Evolutionary conservation across 306 rosid genomes (phyloP), one percentile per base, ranked within the genome.

Genomic region (Malus sieversii): DNA sequence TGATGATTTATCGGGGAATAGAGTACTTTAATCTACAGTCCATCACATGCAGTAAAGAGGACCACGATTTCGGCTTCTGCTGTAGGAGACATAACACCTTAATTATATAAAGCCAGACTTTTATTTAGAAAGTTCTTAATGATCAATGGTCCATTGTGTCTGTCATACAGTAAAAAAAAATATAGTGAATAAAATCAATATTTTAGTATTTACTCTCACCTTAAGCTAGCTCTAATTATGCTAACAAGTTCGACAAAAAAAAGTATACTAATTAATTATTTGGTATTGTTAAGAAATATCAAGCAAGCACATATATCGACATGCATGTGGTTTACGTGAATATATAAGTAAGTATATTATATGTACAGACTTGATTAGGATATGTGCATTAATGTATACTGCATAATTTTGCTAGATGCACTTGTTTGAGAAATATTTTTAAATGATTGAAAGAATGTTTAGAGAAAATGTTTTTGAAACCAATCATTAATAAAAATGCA

Each of bases 81-180:
- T 29, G 7, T 27, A 46, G 55, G 52, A 55, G 75, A 51, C 81
- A 51, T 5, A 53, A 52, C 65, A 69, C 22, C 45, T 38, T 38
- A 38, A 38, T 38, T 69, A 23, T 8, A 73, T 42, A 45, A 76
- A 65, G 66, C 70, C 42, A 46, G 66, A 25, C 71, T 71, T 78
- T 73, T 74, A 13, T 64, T 70, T 45, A 57, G 75, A 62, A 78
- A 80, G 76, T 53, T 79, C 59, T 78, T 66, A 75, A 75, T 29
- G 59, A 60, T 73, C 59, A 27, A 73, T 65, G 15, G 70, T 33
- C 48, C 70, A 8, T 33, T 10, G 27, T 65, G 46, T 65, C 48
- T 19, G 25, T 35, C 27, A 29, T 6, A 48, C 55, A 15, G 19
- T 48, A 48, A 48, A 48, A 15, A 46, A 46, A 14, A 6, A 6